phyloP scores from a whole-genome alignment of 2,329 filamentous ascomycete genomes.

The Orbilia quercus region DNA sequence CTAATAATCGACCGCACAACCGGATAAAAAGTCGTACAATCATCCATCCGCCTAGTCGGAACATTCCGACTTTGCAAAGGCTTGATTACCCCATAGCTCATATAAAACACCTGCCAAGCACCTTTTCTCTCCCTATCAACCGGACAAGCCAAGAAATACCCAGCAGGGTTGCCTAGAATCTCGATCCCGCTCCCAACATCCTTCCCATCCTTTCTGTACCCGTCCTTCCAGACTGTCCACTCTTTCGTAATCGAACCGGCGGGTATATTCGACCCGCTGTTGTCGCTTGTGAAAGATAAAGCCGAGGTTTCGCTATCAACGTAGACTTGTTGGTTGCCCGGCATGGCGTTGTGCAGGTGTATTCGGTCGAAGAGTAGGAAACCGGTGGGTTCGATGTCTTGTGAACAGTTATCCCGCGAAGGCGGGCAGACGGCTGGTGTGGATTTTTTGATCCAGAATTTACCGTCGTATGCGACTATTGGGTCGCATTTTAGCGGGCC shows the following conservation, averaged over 20 bases:
- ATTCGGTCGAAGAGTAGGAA: background rate
- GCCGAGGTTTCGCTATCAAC: background rate
- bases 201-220: background rate
- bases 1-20: background rate
- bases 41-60: background rate
- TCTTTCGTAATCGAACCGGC: background rate
- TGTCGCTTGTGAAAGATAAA: background rate
- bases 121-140: background rate
- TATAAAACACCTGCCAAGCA: background rate
- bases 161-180: background rate
- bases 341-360: background rate
- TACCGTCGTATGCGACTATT: background rate
- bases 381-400: background rate
- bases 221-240: background rate
- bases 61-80: background rate
- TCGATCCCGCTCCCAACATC: background rate
- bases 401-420: background rate
- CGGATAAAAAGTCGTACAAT: constrained; percentile 1
- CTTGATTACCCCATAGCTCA: background rate
- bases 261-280: background rate
- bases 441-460: background rate
- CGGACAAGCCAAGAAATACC: background rate
- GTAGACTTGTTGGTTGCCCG: background rate
- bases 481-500: background rate
- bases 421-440: background rate